phyloP scores from a whole-genome alignment of 1,139 yeast species.

The Yamadazyma atmosphaerica region DNA sequence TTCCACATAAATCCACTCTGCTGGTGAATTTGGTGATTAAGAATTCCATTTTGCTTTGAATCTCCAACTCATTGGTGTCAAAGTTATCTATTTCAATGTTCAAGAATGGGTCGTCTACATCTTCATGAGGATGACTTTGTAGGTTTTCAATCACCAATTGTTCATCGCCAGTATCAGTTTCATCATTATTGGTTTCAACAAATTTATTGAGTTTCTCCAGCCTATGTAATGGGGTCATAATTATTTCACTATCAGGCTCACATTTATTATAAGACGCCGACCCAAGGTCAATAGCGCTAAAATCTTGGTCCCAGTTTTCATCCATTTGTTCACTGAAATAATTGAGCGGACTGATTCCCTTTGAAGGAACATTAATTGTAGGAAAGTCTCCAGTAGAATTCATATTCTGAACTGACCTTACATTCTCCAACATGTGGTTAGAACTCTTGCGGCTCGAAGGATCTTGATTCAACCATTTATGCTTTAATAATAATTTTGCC shows the following conservation, averaged over 20 bases:
- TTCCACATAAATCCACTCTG: constrained; percentile 32
- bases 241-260: background rate
- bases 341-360: constrained; percentile 20
- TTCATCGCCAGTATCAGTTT: background rate
- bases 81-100: constrained; percentile 41
- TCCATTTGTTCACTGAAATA: constrained; percentile 29
- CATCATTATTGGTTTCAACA: constrained; percentile 22
- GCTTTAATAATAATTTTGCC: constrained; percentile 57
- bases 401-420: background rate
- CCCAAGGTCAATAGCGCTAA: constrained; percentile 19
- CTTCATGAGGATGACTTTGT: constrained; percentile 5
- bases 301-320: constrained; percentile 40
- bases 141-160: background rate
- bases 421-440: background rate
- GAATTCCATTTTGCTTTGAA: constrained; percentile 45
- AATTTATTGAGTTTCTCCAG: constrained; percentile 31
- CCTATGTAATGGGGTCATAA: constrained; percentile 18
- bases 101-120: constrained; percentile 39
- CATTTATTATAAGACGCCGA: background rate
- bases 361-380: background rate
- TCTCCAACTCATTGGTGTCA: constrained; percentile 45
- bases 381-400: background rate
- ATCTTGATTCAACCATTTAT: constrained; percentile 53
- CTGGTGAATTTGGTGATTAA: constrained; percentile 34
- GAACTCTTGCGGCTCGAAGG: background rate